These are phyloP conservation scores for Epichloe sylvatica DNA, from an alignment of 2,329 filamentous ascomycete genomes.

Conservation along the genomic window DNA sequence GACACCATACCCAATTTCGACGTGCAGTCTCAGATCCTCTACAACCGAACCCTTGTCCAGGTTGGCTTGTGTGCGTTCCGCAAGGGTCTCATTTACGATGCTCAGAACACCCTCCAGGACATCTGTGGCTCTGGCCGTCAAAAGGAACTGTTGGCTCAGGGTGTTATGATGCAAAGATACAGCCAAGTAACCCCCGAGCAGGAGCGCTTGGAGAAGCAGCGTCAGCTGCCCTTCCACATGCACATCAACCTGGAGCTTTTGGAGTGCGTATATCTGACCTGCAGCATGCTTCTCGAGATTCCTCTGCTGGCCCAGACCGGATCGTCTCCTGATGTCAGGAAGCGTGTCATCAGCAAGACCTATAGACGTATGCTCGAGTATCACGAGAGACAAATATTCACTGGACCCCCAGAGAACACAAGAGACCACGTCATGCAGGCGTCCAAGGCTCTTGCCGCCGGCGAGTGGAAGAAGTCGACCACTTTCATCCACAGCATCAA, in stretches of 20 bases:
- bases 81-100: slow-evolving; percentile 89
- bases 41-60: slow-evolving; percentile 95
- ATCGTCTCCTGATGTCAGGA: slow-evolving; percentile 91
- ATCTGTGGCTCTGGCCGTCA: slow-evolving; percentile 95
- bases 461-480: slow-evolving; percentile 96
- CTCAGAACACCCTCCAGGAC: slow-evolving; percentile 93
- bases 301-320: slow-evolving; percentile 92
- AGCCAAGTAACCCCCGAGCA: slow-evolving; percentile 90
- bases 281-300: slow-evolving; percentile 98
- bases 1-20: slow-evolving; percentile 96
- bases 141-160: slow-evolving; percentile 95
- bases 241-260: slow-evolving; percentile 98
- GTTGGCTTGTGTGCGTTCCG: slow-evolving; percentile 98
- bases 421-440: slow-evolving; percentile 99
- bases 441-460: slow-evolving; percentile 87
- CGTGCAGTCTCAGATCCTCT: slow-evolving; percentile 92
- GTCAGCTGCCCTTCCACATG: slow-evolving; percentile 98
- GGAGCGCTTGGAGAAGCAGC: slow-evolving; percentile 90
- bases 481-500: slow-evolving; percentile 95
- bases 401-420: slow-evolving; percentile 97
- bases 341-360: slow-evolving; percentile 97
- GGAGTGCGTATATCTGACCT: slow-evolving; percentile 96
- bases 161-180: slow-evolving; percentile 96
- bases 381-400: slow-evolving; percentile 98
- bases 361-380: slow-evolving; percentile 99